phyloP scores from a whole-genome alignment of 2,329 filamentous ascomycete genomes.

The Thielaviopsis musarum region DNA sequence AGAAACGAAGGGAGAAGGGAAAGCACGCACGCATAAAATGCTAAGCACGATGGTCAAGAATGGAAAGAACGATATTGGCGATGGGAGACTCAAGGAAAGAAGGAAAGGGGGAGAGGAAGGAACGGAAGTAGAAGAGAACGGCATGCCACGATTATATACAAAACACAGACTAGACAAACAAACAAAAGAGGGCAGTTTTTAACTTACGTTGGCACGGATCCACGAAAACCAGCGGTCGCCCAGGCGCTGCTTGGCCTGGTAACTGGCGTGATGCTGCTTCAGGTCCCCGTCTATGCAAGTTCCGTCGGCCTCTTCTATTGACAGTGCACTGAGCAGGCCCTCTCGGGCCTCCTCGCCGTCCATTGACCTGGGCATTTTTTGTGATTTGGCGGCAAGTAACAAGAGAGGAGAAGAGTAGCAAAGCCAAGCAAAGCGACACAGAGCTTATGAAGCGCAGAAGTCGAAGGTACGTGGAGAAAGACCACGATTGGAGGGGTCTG shows the following conservation, averaged over 20 bases:
- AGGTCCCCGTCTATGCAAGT: neutral
- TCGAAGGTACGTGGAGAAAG: neutral
- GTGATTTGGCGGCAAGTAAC: neutral
- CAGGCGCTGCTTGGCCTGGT: neutral
- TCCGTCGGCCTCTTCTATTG: neutral
- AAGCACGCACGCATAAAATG: conserved; percentile 12
- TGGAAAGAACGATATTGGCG: conserved; percentile 12
- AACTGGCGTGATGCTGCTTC: neutral
- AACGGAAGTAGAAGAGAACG: conserved; percentile 2
- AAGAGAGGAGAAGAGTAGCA: neutral
- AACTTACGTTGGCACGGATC: neutral
- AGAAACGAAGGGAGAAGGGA: neutral
- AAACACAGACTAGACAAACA: neutral
- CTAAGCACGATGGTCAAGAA: conserved; percentile 12
- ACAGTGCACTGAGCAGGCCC: neutral
- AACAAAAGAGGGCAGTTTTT: neutral
- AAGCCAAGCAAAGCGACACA: neutral
- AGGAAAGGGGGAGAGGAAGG: neutral
- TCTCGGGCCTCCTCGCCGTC: conserved; percentile 6
- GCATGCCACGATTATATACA: neutral
- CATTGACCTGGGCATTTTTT: neutral
- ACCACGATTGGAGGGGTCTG: neutral
- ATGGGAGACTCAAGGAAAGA: conserved; percentile 8
- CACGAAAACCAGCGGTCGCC: neutral
- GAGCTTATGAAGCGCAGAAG: neutral